Evolutionary conservation across 768 basidiomycete species (phyloP).

Genomic region (Kwoniella mangroviensis): DNA sequence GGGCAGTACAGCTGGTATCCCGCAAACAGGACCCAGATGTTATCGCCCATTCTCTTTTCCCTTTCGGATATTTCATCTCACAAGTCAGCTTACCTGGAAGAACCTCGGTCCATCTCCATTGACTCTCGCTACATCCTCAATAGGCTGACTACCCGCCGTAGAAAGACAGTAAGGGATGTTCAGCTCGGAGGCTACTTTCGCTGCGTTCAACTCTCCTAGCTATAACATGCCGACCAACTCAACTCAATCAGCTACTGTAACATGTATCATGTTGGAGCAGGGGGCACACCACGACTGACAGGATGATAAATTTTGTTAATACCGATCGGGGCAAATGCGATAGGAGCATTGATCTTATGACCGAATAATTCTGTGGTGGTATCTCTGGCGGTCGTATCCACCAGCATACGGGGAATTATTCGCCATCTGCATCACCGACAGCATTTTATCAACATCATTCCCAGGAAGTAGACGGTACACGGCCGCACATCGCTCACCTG

Average conservation of each 20-base stretch:
- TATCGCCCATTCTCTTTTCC: not conserved
- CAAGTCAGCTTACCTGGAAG: constrained; percentile 58
- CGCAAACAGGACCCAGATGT: no score
- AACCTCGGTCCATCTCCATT: constrained; percentile 65
- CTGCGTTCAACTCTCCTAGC: constrained; percentile 73
- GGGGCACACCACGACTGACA: not conserved
- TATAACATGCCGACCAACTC: not conserved
- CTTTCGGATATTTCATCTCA: no score
- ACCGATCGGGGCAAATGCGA: constrained; percentile 70
- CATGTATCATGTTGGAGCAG: no score
- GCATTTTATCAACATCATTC: no score
- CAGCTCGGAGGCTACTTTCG: constrained; percentile 68
- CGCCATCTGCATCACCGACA: constrained; percentile 63
- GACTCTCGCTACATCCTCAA: constrained; percentile 76
- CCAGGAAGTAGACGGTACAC: no score
- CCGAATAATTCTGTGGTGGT: constrained; percentile 63
- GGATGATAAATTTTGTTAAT: constrained; percentile 62
- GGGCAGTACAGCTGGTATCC: constrained; percentile 62
- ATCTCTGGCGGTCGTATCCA: constrained; percentile 63
- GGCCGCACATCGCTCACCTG: constrained; percentile 6
- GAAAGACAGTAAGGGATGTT: constrained; percentile 75
- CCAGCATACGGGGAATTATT: constrained; percentile 71
- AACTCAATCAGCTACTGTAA: not conserved
- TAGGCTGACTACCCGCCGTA: constrained; percentile 71
- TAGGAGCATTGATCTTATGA: constrained; percentile 63